Evolutionary conservation across 306 rosid species (phyloP).

Genomic region (Dryas alaskensis): DNA sequence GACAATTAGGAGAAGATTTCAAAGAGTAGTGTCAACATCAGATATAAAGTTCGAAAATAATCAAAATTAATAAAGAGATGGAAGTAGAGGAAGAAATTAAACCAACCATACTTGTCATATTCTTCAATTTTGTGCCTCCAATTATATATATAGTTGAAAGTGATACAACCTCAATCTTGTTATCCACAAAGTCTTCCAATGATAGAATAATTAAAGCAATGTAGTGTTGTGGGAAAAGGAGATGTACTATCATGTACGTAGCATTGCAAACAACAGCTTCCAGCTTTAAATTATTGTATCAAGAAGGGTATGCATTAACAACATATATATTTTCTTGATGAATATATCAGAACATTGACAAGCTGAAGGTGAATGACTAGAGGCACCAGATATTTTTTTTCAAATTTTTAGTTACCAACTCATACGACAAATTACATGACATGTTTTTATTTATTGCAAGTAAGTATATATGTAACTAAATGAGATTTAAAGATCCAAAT

Average conservation of each 20-base stretch:
- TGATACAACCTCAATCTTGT: not conserved
- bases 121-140: not conserved
- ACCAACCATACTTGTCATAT: not conserved
- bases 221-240: not conserved
- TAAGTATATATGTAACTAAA: no score
- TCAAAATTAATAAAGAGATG: not conserved
- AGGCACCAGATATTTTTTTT: no score
- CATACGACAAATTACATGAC: no score
- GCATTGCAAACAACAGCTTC: not conserved
- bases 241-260: not conserved
- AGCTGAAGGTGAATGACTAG: no score
- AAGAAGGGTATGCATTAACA: no score
- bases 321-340: no score
- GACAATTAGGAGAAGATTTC: not conserved
- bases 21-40: slow-evolving; percentile 3
- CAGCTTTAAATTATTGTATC: no score
- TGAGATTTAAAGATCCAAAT: no score
- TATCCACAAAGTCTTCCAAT: not conserved
- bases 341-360: no score
- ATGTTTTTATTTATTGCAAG: no score
- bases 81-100: not conserved
- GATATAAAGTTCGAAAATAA: not conserved
- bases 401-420: no score
- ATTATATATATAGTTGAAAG: not conserved
- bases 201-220: not conserved